Conservation (phyloP, 805 yeast genomes). For the Metschnikowia kunwiensis region DNA sequence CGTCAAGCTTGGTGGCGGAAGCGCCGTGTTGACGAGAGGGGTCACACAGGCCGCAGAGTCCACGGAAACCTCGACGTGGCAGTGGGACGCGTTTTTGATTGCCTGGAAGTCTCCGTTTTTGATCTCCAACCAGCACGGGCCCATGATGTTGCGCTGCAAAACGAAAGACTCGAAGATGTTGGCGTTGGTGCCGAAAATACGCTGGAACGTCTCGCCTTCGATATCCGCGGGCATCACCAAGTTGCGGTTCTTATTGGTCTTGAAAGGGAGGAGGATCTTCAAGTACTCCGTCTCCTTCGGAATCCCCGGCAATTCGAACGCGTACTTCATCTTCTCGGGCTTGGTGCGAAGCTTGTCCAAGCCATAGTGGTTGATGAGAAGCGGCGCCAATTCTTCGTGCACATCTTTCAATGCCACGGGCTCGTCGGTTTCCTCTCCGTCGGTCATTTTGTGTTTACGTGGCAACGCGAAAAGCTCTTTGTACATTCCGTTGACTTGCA, state of each 20-base stretch:
- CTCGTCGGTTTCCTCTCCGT: slow-evolving; percentile 39
- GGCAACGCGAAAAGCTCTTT: slow-evolving; percentile 82
- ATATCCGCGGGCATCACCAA: slow-evolving; percentile 56
- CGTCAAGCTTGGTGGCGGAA: slow-evolving; percentile 62
- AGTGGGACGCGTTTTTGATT: slow-evolving; percentile 68
- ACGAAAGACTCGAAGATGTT: slow-evolving; percentile 83
- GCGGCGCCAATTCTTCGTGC: slow-evolving; percentile 69
- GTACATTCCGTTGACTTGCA: slow-evolving; percentile 65
- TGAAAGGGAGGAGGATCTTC: slow-evolving; percentile 71
- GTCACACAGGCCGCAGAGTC: slow-evolving; percentile 45
- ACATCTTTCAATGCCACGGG: slow-evolving; percentile 59
- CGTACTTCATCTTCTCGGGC: slow-evolving; percentile 73
- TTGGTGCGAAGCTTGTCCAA: slow-evolving; percentile 62
- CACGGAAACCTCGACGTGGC: slow-evolving; percentile 70
- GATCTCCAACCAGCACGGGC: slow-evolving; percentile 94
- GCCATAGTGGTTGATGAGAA: slow-evolving; percentile 61
- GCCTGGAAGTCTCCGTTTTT: slow-evolving; percentile 57
- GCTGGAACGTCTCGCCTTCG: slow-evolving; percentile 72
- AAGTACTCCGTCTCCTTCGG: slow-evolving; percentile 80
- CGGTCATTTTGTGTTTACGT: slow-evolving; percentile 42
- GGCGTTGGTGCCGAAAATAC: slow-evolving; percentile 75
- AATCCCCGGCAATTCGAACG: slow-evolving; percentile 78
- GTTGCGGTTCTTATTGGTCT: slow-evolving; percentile 53
- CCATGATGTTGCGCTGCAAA: slow-evolving; percentile 81
- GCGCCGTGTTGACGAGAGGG: slow-evolving; percentile 42